Evolutionary conservation across 768 basidiomycete species (phyloP).

Genomic region (Russula emetica): DNA sequence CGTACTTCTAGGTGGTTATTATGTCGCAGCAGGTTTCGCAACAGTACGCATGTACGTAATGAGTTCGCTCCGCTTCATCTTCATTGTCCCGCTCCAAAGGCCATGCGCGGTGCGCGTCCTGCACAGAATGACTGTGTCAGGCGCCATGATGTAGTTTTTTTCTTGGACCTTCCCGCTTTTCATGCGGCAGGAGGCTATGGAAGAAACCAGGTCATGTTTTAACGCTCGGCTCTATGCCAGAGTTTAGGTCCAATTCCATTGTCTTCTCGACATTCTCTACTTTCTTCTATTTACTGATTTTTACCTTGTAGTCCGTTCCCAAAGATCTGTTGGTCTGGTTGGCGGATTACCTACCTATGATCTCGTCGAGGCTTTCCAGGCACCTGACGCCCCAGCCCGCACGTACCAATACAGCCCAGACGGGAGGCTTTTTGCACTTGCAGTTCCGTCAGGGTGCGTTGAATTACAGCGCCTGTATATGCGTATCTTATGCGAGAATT

Average conservation of each 20-base stretch:
- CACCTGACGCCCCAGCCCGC: conserved; percentile 67
- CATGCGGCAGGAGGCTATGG: no score
- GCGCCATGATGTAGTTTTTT: no score
- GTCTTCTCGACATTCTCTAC: not conserved
- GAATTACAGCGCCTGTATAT: conserved; percentile 5
- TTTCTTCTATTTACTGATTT: conserved; percentile 28
- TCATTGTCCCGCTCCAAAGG: not conserved
- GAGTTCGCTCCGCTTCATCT: not conserved
- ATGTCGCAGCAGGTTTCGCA: conserved; percentile 76
- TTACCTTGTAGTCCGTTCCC: conserved; percentile 69
- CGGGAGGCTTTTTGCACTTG: conserved; percentile 84
- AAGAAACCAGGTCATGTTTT: no score
- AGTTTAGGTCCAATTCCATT: not conserved
- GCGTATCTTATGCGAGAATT: conserved; percentile 18
- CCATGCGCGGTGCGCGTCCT: not conserved
- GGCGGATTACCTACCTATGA: conserved; percentile 75
- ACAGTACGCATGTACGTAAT: conserved; percentile 77
- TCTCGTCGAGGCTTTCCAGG: conserved; percentile 55
- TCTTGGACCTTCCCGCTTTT: not conserved
- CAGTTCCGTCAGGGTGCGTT: conserved; percentile 67
- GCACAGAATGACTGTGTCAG: not conserved
- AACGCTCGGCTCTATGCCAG: not conserved
- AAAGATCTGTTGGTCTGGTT: conserved; percentile 88
- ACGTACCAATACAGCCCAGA: conserved; percentile 81
- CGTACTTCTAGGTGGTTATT: conserved; percentile 29